A percentile compares a stretch with the other conserved stretches of the same genome.
Evolutionary conservation across 2,329 filamentous ascomycete species (phyloP).

Genomic region (Cadophora sp.): DNA sequence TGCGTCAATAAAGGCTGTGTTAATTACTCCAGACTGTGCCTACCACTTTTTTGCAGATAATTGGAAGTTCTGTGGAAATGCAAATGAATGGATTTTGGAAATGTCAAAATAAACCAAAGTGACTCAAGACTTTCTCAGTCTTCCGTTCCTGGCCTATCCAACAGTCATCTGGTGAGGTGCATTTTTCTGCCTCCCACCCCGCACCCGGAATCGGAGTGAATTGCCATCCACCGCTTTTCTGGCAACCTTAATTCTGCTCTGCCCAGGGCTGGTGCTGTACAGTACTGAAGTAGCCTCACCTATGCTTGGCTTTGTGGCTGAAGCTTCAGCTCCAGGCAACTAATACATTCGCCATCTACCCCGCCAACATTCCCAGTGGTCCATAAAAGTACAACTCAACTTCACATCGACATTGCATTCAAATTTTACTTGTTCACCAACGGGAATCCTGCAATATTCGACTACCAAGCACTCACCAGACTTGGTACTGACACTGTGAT

Average conservation of each 20-base stretch:
- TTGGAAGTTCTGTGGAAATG: neutral
- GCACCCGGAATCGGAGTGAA: neutral
- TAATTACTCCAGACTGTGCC: neutral
- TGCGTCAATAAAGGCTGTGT: neutral
- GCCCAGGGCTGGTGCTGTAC: neutral
- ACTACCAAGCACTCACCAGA: neutral
- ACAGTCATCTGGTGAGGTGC: conserved; percentile 1
- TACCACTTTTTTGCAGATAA: neutral
- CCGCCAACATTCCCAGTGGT: conserved; percentile 3
- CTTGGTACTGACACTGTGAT: neutral
- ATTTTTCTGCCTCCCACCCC: neutral
- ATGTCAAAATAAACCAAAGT: neutral
- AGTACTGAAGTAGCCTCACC: neutral
- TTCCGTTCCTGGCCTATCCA: neutral
- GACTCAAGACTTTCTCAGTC: neutral
- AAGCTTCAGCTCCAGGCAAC: conserved; percentile 31
- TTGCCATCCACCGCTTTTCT: neutral
- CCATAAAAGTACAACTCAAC: neutral
- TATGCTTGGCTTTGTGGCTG: conserved; percentile 11
- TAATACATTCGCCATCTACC: conserved; percentile 29
- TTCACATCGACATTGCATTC: neutral
- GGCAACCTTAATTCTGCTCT: conserved; percentile 17
- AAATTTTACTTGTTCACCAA: neutral
- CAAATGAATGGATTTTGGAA: neutral
- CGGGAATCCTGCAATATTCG: neutral